phyloP scores from a whole-genome alignment of 2,329 filamentous ascomycete genomes.

The Cordyceps farinosa region DNA sequence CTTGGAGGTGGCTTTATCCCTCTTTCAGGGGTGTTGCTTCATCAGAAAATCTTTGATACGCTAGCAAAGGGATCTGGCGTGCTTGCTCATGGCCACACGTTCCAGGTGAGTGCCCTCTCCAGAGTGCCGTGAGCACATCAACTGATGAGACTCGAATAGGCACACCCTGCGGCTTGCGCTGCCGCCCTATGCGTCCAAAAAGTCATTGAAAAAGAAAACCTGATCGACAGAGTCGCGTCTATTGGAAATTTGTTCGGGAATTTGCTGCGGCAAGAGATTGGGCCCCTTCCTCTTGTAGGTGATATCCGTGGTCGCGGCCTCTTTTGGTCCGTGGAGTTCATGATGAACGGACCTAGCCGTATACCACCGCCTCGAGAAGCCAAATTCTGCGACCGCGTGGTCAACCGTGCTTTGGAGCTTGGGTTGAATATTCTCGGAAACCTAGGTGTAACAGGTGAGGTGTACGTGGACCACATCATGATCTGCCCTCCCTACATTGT shows the following conservation, averaged over 20 bases:
- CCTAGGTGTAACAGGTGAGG: constrained; percentile 9
- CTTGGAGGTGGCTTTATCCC: constrained; percentile 6
- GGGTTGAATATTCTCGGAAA: constrained; percentile 18
- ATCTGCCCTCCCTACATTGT: constrained; percentile 17
- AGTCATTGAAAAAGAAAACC: constrained; percentile 41
- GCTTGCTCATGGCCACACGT: constrained; percentile 7
- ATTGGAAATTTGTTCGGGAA: constrained; percentile 18
- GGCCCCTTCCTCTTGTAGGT: constrained; percentile 27
- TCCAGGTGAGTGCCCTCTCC: not conserved
- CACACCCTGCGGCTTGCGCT: constrained; percentile 21
- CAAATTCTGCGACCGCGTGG: constrained; percentile 10
- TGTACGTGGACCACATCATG: constrained; percentile 17
- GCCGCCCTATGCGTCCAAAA: constrained; percentile 28
- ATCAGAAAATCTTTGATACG: not conserved
- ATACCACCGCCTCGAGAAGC: not conserved
- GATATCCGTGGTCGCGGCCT: constrained; percentile 29
- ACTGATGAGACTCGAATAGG: not conserved
- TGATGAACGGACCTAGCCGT: not conserved
- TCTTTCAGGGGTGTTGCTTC: not conserved
- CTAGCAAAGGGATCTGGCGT: not conserved
- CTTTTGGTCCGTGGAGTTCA: constrained; percentile 27
- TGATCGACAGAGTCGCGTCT: constrained; percentile 21
- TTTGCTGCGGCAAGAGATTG: constrained; percentile 24
- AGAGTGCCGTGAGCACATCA: not conserved
- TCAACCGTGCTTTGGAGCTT: not conserved